Conservation (phyloP, 2,329 filamentous ascomycete species). For the Phialophora expanda region DNA sequence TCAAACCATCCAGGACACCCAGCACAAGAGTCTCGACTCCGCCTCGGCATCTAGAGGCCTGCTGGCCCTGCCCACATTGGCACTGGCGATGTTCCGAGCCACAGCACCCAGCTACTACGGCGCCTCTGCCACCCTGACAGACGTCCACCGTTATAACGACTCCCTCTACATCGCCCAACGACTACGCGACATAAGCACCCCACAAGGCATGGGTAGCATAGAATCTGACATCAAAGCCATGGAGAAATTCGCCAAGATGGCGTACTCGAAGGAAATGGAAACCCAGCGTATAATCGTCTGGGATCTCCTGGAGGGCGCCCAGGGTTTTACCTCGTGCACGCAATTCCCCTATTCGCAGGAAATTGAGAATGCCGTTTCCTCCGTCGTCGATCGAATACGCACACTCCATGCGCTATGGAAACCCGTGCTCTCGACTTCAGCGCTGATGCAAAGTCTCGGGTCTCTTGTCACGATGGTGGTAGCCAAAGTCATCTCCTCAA, state of each 20-base stretch:
- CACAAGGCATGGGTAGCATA: conserved; percentile 52
- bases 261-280: conserved; percentile 69
- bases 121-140: conserved; percentile 54
- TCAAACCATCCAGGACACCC: conserved; percentile 45
- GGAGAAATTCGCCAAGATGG: conserved; percentile 64
- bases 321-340: conserved; percentile 66
- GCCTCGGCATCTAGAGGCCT: conserved; percentile 47
- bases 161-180: conserved; percentile 62
- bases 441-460: conserved; percentile 66
- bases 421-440: conserved; percentile 63
- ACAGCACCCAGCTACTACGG: conserved; percentile 55
- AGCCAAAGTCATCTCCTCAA: conserved; percentile 64
- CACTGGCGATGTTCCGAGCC: conserved; percentile 58
- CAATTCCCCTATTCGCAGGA: conserved; percentile 63
- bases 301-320: conserved; percentile 67
- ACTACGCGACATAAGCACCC: conserved; percentile 51
- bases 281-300: conserved; percentile 66
- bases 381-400: conserved; percentile 62
- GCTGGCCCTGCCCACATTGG: conserved; percentile 53
- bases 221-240: conserved; percentile 59
- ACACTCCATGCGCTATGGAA: conserved; percentile 64
- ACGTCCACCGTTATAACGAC: conserved; percentile 71
- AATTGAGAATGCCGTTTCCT: conserved; percentile 64
- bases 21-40: conserved; percentile 48
- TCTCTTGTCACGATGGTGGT: conserved; percentile 63